Base-by-base conservation (phyloP, 2,329 filamentous ascomycete species). In the Fusarium sp. region DNA sequence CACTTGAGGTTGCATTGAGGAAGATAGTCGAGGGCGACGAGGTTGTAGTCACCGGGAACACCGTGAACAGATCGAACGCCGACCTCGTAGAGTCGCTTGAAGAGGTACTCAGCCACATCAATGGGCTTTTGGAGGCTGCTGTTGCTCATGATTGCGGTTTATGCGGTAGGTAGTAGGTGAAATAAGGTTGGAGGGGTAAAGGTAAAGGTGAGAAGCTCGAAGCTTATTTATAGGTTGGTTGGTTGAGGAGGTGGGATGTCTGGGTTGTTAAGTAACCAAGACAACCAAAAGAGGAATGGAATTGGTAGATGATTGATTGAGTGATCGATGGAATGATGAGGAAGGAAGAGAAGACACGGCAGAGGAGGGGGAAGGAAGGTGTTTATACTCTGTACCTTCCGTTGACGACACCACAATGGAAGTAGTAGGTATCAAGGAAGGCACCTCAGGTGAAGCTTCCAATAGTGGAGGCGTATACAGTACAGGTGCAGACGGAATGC, bases 41-140 rank as follows among this genome's bases (percentile, higher is more conserved):
- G 84, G 76, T 93, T 93, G 81, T 91, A 93, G 79, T 93, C 91
- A 20, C 89, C 90, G 5, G 90, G 90, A n/a, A 92, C 80, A 47
- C 90, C 90, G 72, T 92, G 89, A 58, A 92, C 82, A 13, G 89
- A 90, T 55, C 85, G 83, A 32, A 92, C 85, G 30, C 89, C 89
- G 37, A 92, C 79, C 76, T 92, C 85, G 68, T 87, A 82, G 16
- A 92, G 83, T 57, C 90, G 84, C 47, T 82, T 85, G 77, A 91
- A 92, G 74, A 92, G 85, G 73, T 92, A 92, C 75, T 91, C 87
- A 59, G 88, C 88, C 55, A 92, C 87, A 65, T 90, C 87, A 28
- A 88, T 76, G 41, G 86, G 86, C 76, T 84, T 80, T 69, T 80
- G 78, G 20, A 87, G 81, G 65, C 53, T 70, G n/a, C 60, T 75